Percentiles rank a stretch among this genome's conserved stretches.
These are phyloP conservation scores for Syzygium oleosum DNA, from an alignment of 345 rosid genomes.

Conservation along the genomic window DNA sequence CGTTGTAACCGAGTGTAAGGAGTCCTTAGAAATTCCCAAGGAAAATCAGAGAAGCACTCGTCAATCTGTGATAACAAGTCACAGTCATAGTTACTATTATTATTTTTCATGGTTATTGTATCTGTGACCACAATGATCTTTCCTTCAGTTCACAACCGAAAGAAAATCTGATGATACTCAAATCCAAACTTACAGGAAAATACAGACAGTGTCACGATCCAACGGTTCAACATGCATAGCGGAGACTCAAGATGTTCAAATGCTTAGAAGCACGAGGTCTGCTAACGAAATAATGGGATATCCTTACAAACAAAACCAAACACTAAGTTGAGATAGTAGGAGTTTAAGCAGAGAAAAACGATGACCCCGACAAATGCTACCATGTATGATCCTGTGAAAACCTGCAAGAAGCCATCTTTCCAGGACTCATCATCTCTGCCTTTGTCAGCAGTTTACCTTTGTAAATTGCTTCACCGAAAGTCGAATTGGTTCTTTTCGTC, in stretches of 20 bases:
- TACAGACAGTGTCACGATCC: neutral
- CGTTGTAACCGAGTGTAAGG: neutral
- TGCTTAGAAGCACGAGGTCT: neutral
- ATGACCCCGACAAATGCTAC: neutral
- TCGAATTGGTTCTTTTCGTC: neutral
- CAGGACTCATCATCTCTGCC: neutral
- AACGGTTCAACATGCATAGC: constrained; percentile 29
- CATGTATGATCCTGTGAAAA: neutral
- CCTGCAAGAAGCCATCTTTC: neutral
- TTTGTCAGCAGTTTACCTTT: no score
- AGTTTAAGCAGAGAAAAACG: neutral
- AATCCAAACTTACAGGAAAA: no score
- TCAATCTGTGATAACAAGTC: no score
- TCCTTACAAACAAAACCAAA: neutral
- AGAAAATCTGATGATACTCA: no score
- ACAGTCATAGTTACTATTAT: no score
- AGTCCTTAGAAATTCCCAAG: neutral
- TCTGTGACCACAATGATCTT: no score
- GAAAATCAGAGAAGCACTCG: no score
- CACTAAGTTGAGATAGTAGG: neutral
- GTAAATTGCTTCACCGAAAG: neutral
- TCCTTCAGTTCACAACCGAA: no score
- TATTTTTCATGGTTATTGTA: no score
- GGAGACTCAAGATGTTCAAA: constrained; percentile 46
- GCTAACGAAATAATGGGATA: neutral